Evolutionary conservation across 139 green algal species (phyloP).

Genomic region (Nannochloris sp.): DNA sequence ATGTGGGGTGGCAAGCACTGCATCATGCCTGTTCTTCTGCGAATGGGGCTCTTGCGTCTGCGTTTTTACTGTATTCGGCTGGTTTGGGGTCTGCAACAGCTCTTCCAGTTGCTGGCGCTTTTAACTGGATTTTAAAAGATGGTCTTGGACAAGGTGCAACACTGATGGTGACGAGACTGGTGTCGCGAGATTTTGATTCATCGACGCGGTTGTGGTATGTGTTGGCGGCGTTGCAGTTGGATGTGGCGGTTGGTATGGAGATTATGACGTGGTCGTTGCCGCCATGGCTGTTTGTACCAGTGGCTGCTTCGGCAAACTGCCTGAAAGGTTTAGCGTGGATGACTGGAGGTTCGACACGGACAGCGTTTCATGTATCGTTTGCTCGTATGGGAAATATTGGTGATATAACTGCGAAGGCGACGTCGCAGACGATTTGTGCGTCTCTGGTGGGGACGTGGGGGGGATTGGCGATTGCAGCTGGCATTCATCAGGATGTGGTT

Average conservation of each 20-base stretch:
- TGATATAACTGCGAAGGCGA: conserved; percentile 46
- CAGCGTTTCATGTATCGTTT: conserved; percentile 62
- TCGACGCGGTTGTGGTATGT: conserved; percentile 52
- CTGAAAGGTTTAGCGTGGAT: conserved; percentile 67
- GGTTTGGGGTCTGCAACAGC: conserved; percentile 47
- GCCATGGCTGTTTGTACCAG: conserved; percentile 44
- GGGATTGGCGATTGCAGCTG: conserved; percentile 13
- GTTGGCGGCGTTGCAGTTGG: conserved; percentile 16
- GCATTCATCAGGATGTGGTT: conserved; percentile 6
- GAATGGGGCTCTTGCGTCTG: conserved; percentile 50
- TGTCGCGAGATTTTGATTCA: conserved; percentile 67
- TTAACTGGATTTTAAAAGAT: conserved; percentile 72
- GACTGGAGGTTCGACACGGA: conserved; percentile 47
- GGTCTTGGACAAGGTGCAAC: conserved; percentile 62
- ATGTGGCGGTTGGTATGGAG: conserved; percentile 38
- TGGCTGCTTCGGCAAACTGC: conserved; percentile 50
- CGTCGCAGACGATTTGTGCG: conserved; percentile 60
- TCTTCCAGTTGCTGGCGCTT: conserved; percentile 55
- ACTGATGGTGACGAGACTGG: conserved; percentile 55
- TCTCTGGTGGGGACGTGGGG: conserved; percentile 47
- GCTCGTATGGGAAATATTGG: conserved; percentile 60
- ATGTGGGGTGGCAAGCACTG: conserved; percentile 24
- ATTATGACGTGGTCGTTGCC: conserved; percentile 41
- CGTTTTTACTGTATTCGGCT: conserved; percentile 71
- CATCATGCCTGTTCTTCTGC: conserved; percentile 18